phyloP scores from a whole-genome alignment of 169 alveolate species.

The Cryptosporidium ubiquitum region DNA sequence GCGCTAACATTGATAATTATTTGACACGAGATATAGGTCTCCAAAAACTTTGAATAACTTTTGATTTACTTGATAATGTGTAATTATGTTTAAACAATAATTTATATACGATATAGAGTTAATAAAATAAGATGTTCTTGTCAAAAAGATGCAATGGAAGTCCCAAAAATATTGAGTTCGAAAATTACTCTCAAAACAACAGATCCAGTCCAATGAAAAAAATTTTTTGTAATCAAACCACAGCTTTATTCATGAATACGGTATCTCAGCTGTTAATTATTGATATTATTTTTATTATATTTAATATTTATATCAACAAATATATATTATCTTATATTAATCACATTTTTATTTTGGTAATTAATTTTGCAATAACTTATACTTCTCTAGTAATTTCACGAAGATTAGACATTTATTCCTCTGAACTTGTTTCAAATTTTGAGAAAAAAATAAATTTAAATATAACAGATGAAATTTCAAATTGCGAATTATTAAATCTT shows the following conservation, averaged over 20 bases:
- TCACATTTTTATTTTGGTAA: not conserved
- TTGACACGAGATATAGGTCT: constrained; percentile 23
- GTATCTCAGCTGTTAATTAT: not conserved
- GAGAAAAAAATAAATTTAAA: not conserved
- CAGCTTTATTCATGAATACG: not conserved
- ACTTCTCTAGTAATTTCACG: not conserved
- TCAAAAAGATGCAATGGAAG: not conserved
- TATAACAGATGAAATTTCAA: not conserved
- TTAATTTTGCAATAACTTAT: not conserved
- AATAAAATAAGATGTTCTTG: not conserved
- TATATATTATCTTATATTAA: not conserved
- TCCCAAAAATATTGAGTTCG: not conserved
- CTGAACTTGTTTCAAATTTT: not conserved
- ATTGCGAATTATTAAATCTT: not conserved
- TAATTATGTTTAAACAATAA: not conserved
- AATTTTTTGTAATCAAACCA: not conserved
- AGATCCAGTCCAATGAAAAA: too few relatives aligned
- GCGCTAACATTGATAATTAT: not conserved
- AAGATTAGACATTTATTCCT: not conserved
- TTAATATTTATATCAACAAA: not conserved
- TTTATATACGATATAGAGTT: not conserved
- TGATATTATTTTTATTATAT: constrained; percentile 1
- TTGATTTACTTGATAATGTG: not conserved
- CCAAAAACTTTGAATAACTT: not conserved
- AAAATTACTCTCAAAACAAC: not conserved